phyloP scores from a whole-genome alignment of 495 filamentous ascomycete genomes.

The Xylaria sp. region DNA sequence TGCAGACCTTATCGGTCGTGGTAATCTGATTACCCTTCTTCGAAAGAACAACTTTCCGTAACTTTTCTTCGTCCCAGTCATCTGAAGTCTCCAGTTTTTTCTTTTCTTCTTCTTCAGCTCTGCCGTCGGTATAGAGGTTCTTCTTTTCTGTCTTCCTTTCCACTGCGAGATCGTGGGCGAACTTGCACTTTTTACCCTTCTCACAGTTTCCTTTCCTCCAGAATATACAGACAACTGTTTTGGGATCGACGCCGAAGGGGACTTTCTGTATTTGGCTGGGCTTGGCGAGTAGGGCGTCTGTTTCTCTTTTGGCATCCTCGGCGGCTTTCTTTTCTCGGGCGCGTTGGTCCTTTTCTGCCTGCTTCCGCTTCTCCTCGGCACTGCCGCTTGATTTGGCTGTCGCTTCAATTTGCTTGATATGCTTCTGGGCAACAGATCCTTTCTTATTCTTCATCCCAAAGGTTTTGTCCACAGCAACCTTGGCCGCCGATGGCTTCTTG shows the following conservation, averaged over 20 bases:
- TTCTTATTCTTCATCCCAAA: conserved; percentile 99
- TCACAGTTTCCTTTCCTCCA: conserved; percentile 97
- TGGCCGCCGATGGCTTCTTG: conserved; percentile 71
- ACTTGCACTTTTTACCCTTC: conserved; percentile 98
- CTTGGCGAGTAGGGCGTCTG: conserved; percentile 86
- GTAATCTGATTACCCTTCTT: conserved; percentile 98
- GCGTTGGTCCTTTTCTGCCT: conserved; percentile 83
- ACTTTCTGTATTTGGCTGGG: conserved; percentile 96
- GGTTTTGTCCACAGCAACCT: conserved; percentile 89
- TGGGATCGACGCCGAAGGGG: conserved; percentile 96
- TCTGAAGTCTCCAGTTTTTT: conserved; percentile 94
- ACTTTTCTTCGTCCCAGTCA: conserved; percentile 97
- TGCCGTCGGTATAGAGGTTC: conserved; percentile 86
- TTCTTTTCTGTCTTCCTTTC: conserved; percentile 93
- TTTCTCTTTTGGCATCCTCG: conserved; percentile 78
- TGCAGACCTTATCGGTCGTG: conserved; percentile 98
- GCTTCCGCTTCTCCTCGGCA: conserved; percentile 85
- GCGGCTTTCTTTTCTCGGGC: conserved; percentile 85
- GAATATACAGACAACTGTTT: conserved; percentile 96
- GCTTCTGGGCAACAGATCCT: conserved; percentile 84
- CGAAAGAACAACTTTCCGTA: conserved; percentile 85
- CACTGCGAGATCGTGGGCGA: conserved; percentile 87
- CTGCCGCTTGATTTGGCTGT: conserved; percentile 74
- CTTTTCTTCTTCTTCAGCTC: conserved; percentile 75
- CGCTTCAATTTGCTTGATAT: conserved; percentile 80